phyloP scores from a whole-genome alignment of 306 rosid genomes.

The Abrus precatorius region DNA sequence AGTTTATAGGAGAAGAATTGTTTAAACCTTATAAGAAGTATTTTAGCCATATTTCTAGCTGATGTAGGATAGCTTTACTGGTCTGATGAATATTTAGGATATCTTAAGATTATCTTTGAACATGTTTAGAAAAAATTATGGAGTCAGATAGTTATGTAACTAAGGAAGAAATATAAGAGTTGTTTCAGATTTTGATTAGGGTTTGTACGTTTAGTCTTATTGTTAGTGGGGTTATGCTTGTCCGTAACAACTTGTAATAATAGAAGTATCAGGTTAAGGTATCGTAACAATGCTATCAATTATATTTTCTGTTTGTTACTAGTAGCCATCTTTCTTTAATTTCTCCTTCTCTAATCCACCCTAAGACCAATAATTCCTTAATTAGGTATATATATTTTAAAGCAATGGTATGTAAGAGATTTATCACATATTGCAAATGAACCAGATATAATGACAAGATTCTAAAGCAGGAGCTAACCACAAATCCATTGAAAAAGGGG shows the following conservation, averaged over 20 bases:
- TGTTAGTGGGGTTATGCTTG: background rate
- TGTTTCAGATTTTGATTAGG: background rate
- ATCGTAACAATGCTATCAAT: slow-evolving; percentile 5
- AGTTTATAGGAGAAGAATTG: too few relatives aligned
- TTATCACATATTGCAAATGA: slow-evolving; percentile 29
- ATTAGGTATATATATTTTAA: slow-evolving; percentile 23
- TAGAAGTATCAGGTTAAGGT: background rate
- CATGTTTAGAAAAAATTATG: slow-evolving; percentile 14
- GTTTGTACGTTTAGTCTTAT: background rate
- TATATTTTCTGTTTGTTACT: slow-evolving; percentile 12
- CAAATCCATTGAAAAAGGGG: slow-evolving; percentile 79
- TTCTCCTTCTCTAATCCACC: slow-evolving; percentile 10
- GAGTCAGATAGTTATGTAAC: background rate
- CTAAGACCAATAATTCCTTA: background rate
- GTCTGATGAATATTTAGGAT: slow-evolving; percentile 4
- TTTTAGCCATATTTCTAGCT: too few relatives aligned
- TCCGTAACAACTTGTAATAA: background rate
- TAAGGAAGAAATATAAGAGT: slow-evolving; percentile 15
- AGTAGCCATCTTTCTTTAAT: background rate
- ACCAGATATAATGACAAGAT: slow-evolving; percentile 30
- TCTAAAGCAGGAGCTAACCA: slow-evolving; percentile 63
- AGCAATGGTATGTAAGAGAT: slow-evolving; percentile 9
- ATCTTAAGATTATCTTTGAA: background rate
- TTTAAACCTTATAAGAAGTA: too few relatives aligned
- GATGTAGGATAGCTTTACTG: too few relatives aligned